phyloP scores from a whole-genome alignment of 2,329 filamentous ascomycete genomes.

The Metarhizium humberi region DNA sequence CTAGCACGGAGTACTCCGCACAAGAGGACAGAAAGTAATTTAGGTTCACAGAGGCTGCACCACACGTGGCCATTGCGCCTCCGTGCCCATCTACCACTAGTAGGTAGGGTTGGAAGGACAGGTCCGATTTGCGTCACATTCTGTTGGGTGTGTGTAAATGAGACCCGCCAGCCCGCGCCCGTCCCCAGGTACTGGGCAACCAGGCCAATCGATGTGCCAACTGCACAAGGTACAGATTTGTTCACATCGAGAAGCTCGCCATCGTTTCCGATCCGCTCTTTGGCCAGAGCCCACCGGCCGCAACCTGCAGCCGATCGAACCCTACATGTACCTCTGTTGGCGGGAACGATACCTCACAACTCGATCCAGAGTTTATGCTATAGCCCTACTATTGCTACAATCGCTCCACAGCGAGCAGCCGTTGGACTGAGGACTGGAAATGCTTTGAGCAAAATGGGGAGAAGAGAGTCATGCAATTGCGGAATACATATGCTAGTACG shows the following conservation, averaged over 20 bases:
- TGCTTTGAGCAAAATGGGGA: neutral
- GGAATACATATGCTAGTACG: neutral
- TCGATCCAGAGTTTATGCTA: neutral
- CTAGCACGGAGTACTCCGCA: too few relatives aligned
- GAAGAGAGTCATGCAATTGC: neutral
- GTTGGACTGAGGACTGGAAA: neutral
- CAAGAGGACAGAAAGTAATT: too few relatives aligned
- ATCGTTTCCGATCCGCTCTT: neutral
- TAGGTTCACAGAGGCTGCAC: too few relatives aligned
- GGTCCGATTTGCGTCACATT: too few relatives aligned
- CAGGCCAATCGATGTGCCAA: too few relatives aligned
- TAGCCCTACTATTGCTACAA: neutral
- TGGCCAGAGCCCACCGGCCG: neutral
- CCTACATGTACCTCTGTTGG: neutral
- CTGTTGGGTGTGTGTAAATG: neutral
- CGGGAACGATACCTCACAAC: neutral
- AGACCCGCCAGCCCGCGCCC: too few relatives aligned
- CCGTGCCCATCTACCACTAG: too few relatives aligned
- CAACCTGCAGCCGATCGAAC: conserved; percentile 1
- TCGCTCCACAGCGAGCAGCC: neutral
- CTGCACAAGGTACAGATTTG: neutral
- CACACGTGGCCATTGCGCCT: too few relatives aligned
- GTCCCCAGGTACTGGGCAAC: too few relatives aligned
- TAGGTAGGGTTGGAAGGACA: too few relatives aligned
- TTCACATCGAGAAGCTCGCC: neutral